Evolutionary conservation across 768 basidiomycete species (phyloP), one percentile per base, ranked within the genome.

Genomic region (Artomyces pyxidatus): DNA sequence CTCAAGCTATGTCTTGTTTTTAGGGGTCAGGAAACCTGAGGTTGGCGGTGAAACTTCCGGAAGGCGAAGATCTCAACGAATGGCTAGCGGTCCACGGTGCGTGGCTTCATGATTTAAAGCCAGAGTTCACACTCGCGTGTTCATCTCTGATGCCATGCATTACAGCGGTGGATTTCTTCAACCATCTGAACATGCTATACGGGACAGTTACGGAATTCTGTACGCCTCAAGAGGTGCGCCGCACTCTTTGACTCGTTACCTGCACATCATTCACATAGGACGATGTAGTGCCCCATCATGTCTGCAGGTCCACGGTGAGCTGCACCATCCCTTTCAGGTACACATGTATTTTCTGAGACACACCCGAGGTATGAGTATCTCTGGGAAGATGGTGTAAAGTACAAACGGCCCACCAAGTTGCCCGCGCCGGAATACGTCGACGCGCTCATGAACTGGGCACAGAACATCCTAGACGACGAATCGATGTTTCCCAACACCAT

Each of bases 81-180:
- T 99, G 96, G 96, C 82, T 99, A n/a, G 96, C 96, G 11, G 95
- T 99, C 7, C 95, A 99, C 63, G 90, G 96, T 96, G 55, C 48
- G 65, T 55, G 17, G 26, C 43, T 2, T n/a, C n/a, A n/a, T n/a
- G n/a, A n/a, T n/a, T n/a, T n/a, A n/a, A n/a, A n/a, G n/a, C n/a
- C n/a, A n/a, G n/a, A n/a, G n/a, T n/a, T n/a, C n/a, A n/a, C n/a
- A n/a, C n/a, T n/a, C n/a, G n/a, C n/a, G n/a, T n/a, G n/a, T n/a
- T n/a, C n/a, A n/a, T n/a, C n/a, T n/a, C n/a, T n/a, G n/a, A n/a
- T n/a, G n/a, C n/a, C n/a, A n/a, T n/a, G n/a, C n/a, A n/a, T n/a
- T 25, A 22, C 58, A 99, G 96, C 92, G 26, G 95, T 98, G 52
- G 96, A 99, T 66, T 99, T 99, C 71, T 99, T 98, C 76, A 99